Base-by-base conservation (phyloP, 2,329 filamentous ascomycete species). In the Coniella vitis region DNA sequence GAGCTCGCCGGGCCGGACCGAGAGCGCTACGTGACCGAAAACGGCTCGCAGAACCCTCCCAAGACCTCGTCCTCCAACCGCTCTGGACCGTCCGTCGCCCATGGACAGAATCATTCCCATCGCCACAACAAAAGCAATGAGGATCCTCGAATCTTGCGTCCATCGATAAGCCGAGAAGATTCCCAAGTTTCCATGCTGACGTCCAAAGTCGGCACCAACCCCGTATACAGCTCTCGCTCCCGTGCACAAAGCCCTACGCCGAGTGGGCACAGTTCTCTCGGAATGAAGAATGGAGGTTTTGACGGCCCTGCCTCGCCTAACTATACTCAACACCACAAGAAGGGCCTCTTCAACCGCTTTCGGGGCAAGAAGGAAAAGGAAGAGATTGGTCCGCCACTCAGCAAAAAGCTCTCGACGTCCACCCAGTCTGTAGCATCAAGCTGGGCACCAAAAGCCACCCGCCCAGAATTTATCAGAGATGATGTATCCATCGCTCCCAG, bases 191-290 rank as follows among this genome's bases (percentile, higher is more conserved):
- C 71, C 57, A 62, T 72, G 21, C 57, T 58, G 49, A 60, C 68
- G 22, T 66, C 68, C 61, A 81, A 76, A 62, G 72, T 67, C 31
- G 68, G 65, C 44, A 72, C 72, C 37, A 69, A 61, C 42, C 60
- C 55, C 50, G 60, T 74, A 73, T 63, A 76, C 70, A 56, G 62
- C 56, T 64, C 70, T 41, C 68, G 68, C 53, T 74, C 75, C 19
- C 83, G 90, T 56, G 83, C 87, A 12, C 79, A 86, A 53, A 95
- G 90, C 65, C 89, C 90, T 21, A 87, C 88, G 1, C 86, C 90
- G 7, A 93, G 87, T 64, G 73, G 78, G 37, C 78, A 78, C 57
- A 56, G 60, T 22, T 67, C 66, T 45, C 60, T 61, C 70, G 66
- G 78, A 66, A 62, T 74, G 63, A 73, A 71, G 59, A 61, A 74